A percentile compares a stretch with the other conserved stretches of the same genome.
These are phyloP conservation scores for Dittrichia graveolens DNA, from an alignment of 129 eudicot genomes.

Conservation along the genomic window DNA sequence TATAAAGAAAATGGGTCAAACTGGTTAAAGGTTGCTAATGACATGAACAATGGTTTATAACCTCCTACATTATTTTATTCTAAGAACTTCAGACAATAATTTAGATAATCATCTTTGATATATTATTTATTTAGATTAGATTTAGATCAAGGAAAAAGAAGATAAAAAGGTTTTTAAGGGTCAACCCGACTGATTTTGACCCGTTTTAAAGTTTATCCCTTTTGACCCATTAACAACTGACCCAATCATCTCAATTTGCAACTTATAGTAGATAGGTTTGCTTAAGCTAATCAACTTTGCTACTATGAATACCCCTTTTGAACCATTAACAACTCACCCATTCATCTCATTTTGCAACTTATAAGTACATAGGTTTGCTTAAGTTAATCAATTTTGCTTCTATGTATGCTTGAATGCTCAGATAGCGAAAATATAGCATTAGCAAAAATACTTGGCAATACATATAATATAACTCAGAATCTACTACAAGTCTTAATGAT, in stretches of 20 bases:
- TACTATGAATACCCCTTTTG: too few relatives aligned
- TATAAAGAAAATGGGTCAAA: too few relatives aligned
- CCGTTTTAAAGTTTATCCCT: neutral
- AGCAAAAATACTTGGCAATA: neutral
- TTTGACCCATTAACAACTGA: constrained; percentile 2
- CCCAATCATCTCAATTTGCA: constrained; percentile 1
- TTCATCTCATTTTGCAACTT: too few relatives aligned
- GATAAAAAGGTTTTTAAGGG: neutral
- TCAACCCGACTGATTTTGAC: neutral
- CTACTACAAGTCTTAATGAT: neutral
- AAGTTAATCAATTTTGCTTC: too few relatives aligned
- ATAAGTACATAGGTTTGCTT: too few relatives aligned
- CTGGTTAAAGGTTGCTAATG: too few relatives aligned
- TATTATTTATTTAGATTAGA: too few relatives aligned
- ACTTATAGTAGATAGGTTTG: neutral
- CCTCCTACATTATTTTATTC: neutral
- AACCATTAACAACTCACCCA: too few relatives aligned
- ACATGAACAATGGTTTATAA: too few relatives aligned
- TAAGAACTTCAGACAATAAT: too few relatives aligned
- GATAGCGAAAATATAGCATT: neutral
- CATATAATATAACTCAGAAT: neutral
- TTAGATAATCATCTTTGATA: neutral
- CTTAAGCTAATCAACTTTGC: neutral
- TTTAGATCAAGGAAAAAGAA: neutral
- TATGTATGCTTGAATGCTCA: neutral